Conservation (phyloP, 2,329 filamentous ascomycete genomes). For the Botryotinia narcissicola region DNA sequence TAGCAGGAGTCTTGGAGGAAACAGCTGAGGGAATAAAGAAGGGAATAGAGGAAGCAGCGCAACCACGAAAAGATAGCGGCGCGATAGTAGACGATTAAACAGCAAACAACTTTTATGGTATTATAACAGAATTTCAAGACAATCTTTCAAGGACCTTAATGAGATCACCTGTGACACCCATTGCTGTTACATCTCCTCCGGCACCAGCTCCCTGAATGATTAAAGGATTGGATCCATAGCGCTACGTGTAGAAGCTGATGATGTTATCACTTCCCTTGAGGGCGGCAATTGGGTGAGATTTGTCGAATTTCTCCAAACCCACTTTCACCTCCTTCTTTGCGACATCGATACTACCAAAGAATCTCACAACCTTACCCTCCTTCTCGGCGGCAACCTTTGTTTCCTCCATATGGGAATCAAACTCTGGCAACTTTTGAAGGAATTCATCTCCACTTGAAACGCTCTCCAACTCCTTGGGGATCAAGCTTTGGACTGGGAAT, state of each 20-base stretch:
- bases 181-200: conserved; percentile 92
- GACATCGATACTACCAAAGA: conserved; percentile 91
- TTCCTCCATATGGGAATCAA: conserved; percentile 86
- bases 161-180: conserved; percentile 93
- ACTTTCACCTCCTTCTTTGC: conserved; percentile 81
- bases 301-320: conserved; percentile 84
- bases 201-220: conserved; percentile 95
- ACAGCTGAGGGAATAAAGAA: conserved; percentile 25
- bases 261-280: conserved; percentile 98
- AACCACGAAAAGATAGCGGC: conserved; percentile 26
- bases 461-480: conserved; percentile 80
- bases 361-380: conserved; percentile 88
- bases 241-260: conserved; percentile 96
- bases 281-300: conserved; percentile 85
- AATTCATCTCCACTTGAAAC: conserved; percentile 80
- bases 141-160: conserved; percentile 76
- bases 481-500: conserved; percentile 92
- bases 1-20: conserved; percentile 22
- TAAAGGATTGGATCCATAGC: conserved; percentile 86
- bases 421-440: conserved; percentile 73
- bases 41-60: conserved; percentile 24
- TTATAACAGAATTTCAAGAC: conserved; percentile 24
- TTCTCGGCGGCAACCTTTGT: conserved; percentile 81
- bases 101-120: conserved; percentile 21
- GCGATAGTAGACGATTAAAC: conserved; percentile 26